phyloP scores from a whole-genome alignment of 345 rosid species.

The Tarenaya hassleriana region DNA sequence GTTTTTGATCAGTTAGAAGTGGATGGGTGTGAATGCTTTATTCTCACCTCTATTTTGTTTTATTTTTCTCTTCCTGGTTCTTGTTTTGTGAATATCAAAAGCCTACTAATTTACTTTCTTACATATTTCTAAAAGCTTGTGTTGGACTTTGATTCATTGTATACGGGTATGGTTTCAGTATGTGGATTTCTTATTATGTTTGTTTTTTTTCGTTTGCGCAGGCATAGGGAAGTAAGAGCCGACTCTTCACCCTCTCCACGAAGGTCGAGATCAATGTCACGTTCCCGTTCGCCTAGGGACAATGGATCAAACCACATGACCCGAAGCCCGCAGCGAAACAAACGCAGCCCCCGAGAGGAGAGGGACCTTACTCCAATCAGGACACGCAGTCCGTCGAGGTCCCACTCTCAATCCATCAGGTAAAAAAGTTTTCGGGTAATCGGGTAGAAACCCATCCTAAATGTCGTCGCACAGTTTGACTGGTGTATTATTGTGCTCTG shows the following conservation, averaged over 20 bases:
- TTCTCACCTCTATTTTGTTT: conserved; percentile 8
- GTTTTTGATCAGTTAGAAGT: conserved; percentile 31
- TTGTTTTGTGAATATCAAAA: conserved; percentile 9
- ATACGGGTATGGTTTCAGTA: neutral
- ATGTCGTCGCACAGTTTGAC: too few species aligned
- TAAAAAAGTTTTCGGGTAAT: too few species aligned
- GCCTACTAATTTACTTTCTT: conserved; percentile 8
- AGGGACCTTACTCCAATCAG: conserved; percentile 33
- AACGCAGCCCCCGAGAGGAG: conserved; percentile 34
- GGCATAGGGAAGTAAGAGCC: conserved; percentile 44
- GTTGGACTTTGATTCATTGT: neutral
- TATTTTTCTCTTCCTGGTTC: conserved; percentile 11
- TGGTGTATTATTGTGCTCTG: too few species aligned
- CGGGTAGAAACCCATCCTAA: too few species aligned
- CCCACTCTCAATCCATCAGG: conserved; percentile 50
- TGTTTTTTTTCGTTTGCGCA: neutral
- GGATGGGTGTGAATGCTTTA: conserved; percentile 25
- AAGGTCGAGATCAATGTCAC: conserved; percentile 51
- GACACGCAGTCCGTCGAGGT: conserved; percentile 43
- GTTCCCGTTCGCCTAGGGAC: conserved; percentile 46
- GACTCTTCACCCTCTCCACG: conserved; percentile 36
- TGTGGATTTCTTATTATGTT: conserved; percentile 10
- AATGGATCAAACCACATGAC: conserved; percentile 36
- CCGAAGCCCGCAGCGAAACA: conserved; percentile 44
- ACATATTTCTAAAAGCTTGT: too few species aligned